Base-by-base conservation (phyloP, 2,329 filamentous ascomycete genomes). In the Tolypocladium inflatum region DNA sequence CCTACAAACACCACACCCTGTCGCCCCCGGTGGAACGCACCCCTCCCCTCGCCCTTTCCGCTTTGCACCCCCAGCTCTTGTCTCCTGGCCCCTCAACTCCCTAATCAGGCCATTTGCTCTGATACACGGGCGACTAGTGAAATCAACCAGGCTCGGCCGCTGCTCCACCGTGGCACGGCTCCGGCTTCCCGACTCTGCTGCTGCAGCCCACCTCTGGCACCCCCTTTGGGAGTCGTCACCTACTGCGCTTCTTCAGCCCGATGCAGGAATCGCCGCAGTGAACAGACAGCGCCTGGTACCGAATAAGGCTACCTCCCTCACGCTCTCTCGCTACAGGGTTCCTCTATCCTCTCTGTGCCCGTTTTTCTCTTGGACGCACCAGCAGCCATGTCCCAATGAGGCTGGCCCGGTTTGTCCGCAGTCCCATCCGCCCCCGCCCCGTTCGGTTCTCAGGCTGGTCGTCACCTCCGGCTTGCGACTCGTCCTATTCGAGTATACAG, bases 381-480 rank as follows among this genome's bases (percentile, higher is more conserved):
- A 69, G 68, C 69, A 70, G 60, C 65, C 67, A 72, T 73, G 70
- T 68, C 71, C 74, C 74, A 73, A 78, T 77, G 74, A 76, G 73
- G 74, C 70, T 73, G 71, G 69, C 68, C 71, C 68, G 70, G 67
- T 66, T 71, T 68, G 70, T 71, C 70, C 72, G 68, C 67, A 72
- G 72, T 73, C 73, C 69, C 70, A 68, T 72, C 68, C 68, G 68
- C 72, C 74, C 69, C 74, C 72, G 71, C 73, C 71, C 68, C 60
- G 66, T 67, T 71, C 69, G 68, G 67, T 68, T 69, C 69, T 75
- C 70, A 66, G 73, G 74, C 75, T 78, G 74, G 74, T 71, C 74
- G 74, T 70, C 74, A 76, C 71, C 68, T 74, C 76, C 73, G 77
- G 75, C 75, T 76, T 70, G 64, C 62, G 54, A 58, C 58, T 58